Evolutionary conservation across 805 yeast genomes (phyloP).

Genomic region (Starmera quercuum): DNA sequence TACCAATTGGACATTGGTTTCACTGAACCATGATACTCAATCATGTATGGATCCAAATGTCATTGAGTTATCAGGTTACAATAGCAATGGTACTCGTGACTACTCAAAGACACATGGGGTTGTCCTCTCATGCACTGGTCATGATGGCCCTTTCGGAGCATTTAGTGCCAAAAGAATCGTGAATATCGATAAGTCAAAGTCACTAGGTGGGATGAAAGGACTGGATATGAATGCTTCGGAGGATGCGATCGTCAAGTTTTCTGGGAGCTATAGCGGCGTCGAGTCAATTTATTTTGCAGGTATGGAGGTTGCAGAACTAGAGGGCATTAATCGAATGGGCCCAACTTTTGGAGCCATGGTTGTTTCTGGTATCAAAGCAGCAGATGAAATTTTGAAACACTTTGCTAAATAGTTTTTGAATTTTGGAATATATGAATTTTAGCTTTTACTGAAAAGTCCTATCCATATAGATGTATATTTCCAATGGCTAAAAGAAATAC

Average conservation of each 20-base stretch:
- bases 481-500: too few species aligned
- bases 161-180: slow-evolving; percentile 66
- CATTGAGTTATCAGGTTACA: slow-evolving; percentile 42
- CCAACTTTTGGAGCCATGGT: slow-evolving; percentile 83
- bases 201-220: slow-evolving; percentile 67
- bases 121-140: slow-evolving; percentile 69
- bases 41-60: slow-evolving; percentile 50
- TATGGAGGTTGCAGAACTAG: slow-evolving; percentile 74
- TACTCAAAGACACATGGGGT: slow-evolving; percentile 26
- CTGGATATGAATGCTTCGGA: slow-evolving; percentile 74
- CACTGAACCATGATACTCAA: slow-evolving; percentile 69
- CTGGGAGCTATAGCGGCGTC: slow-evolving; percentile 34
- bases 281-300: slow-evolving; percentile 38
- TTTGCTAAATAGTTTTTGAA: background rate
- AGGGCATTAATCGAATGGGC: slow-evolving; percentile 77
- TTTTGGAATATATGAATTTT: too few species aligned
- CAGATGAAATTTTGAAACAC: slow-evolving; percentile 29
- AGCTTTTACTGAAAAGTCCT: too few species aligned
- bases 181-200: slow-evolving; percentile 35
- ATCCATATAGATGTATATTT: too few species aligned
- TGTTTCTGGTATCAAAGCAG: slow-evolving; percentile 72
- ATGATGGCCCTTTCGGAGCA: slow-evolving; percentile 81
- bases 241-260: slow-evolving; percentile 63
- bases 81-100: slow-evolving; percentile 23
- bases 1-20: slow-evolving; percentile 75